Evolutionary conservation across 1,284 basidiomycete species (phyloP), one percentile per base, ranked within the genome.

Genomic region (Leccinum subrobustum): DNA sequence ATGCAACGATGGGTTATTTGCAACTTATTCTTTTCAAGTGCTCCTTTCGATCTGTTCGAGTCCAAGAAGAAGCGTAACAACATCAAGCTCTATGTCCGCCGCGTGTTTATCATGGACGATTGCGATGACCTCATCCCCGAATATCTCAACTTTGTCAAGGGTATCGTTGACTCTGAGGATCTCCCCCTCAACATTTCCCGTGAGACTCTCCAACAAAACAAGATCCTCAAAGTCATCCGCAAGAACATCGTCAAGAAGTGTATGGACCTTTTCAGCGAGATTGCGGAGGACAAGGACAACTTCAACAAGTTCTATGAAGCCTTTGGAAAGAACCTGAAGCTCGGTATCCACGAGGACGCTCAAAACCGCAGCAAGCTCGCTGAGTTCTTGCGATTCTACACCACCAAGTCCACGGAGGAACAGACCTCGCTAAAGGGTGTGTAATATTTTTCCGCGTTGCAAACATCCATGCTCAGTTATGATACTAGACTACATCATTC

Each of bases 31-130:
- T 59, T 20, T 62, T 50, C 0, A 59, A 94, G 93, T 65, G 95
- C 95, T 52, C 95, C 96, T 60, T 99, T 99, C 79, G 97, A 99
- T 76, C 90, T 99, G 78, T 99, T 99, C 81, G 97, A 99, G 85
- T 93, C 92, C 69, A 99, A 99, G 92, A 99, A 99, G 93, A 99
- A 99, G 89, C 93, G 96, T 75, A 98, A 98, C 88, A 99, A 98
- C 92, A 98, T 99, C 87, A 99, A 99, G 85, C 95, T 99, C 77
- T 99, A 99, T 78, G 97, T 99, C 71, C 95, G 97, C 83, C 95
- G 97, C 63, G 96, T 99, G 72, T 99, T 99, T 85, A 99, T 99
- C 86, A 98, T 97, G 93, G 96, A 99, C 81, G 96, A 99, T 82
- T 98, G 96, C 78, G 97, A 99, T 83, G 97, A 99, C 74, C 83